These are phyloP conservation scores for Fraxinus angustifolia DNA, from an alignment of 305 asterid species.

Conservation along the genomic window DNA sequence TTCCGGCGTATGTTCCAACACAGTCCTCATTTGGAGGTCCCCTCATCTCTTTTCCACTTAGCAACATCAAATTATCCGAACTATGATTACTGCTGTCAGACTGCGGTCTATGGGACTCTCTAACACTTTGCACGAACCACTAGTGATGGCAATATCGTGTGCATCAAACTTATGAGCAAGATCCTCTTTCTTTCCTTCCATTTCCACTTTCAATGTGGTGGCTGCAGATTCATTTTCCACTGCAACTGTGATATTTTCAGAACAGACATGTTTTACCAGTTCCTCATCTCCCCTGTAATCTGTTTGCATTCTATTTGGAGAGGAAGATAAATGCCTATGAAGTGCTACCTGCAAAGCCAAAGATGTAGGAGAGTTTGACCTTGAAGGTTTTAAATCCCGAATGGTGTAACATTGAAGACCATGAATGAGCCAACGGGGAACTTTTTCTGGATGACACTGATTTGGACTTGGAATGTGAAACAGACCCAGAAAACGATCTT, in stretches of 20 bases:
- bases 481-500: slow-evolving; percentile 14
- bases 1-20: slow-evolving; percentile 13
- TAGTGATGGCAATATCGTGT: slow-evolving; percentile 8
- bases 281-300: slow-evolving; percentile 15
- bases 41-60: slow-evolving; percentile 8
- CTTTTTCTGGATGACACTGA: slow-evolving; percentile 10
- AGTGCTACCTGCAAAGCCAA: not conserved
- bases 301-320: slow-evolving; percentile 18
- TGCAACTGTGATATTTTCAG: slow-evolving; percentile 19
- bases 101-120: not conserved
- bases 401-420: slow-evolving; percentile 26
- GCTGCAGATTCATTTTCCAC: slow-evolving; percentile 22
- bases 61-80: slow-evolving; percentile 20
- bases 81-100: slow-evolving; percentile 19
- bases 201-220: slow-evolving; percentile 9
- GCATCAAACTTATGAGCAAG: slow-evolving; percentile 13
- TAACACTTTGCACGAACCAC: slow-evolving; percentile 9
- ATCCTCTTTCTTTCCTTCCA: slow-evolving; percentile 16
- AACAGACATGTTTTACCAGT: not conserved
- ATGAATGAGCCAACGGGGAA: slow-evolving; percentile 10
- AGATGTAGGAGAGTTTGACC: not conserved
- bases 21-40: slow-evolving; percentile 20
- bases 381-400: slow-evolving; percentile 22
- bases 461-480: slow-evolving; percentile 22
- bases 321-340: slow-evolving; percentile 8